phyloP scores from a whole-genome alignment of 83 land plant species.

The Larix sibirica region DNA sequence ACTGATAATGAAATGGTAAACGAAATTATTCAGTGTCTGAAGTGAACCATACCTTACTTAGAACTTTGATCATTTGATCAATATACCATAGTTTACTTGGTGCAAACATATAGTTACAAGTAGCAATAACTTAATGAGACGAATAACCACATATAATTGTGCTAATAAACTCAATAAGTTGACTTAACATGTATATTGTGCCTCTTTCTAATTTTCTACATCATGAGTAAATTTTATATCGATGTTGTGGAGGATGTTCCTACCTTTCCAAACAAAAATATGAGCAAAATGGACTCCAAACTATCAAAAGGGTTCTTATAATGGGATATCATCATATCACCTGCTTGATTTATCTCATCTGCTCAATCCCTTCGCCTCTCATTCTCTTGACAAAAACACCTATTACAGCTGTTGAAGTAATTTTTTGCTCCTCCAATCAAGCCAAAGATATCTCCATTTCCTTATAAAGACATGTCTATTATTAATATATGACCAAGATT shows the following conservation, averaged over 20 bases:
- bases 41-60: conserved; percentile 74
- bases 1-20: background rate
- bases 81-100: conserved; percentile 92
- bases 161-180: background rate
- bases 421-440: background rate
- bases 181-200: background rate
- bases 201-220: background rate
- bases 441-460: background rate
- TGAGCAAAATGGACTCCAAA: background rate
- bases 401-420: background rate
- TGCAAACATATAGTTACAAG: conserved; percentile 65
- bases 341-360: background rate
- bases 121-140: background rate
- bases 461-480: too few species aligned
- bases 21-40: background rate
- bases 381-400: too few species aligned
- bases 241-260: background rate
- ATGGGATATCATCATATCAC: background rate
- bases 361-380: background rate
- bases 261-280: background rate
- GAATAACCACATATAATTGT: background rate
- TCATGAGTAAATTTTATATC: background rate
- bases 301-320: background rate
- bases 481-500: background rate
- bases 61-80: conserved; percentile 94